Base-by-base conservation (phyloP, 2,329 filamentous ascomycete genomes). In the Monosporascus sp. region DNA sequence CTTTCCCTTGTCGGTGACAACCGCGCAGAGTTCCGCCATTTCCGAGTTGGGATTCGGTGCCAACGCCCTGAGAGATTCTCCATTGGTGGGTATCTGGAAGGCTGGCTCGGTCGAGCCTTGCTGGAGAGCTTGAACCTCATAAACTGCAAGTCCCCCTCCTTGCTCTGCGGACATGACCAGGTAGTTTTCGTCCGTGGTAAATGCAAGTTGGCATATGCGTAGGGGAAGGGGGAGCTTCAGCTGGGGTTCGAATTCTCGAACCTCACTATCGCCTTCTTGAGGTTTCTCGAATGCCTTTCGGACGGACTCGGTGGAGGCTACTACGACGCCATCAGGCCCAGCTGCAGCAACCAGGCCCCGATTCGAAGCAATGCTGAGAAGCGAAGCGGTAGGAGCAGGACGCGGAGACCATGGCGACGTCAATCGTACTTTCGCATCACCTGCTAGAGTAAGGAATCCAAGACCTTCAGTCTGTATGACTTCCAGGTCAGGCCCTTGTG, bases 171-270 rank as follows among this genome's bases (percentile, higher is more conserved):
- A 91, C 26, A 97, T 76, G 37, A 96, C 81, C 55, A 99, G 76
- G 61, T 88, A 91, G 62, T 84, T 84, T 67, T 97, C 95, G 64
- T 95, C 89, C n/a, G 89, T 82, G 1, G 91, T 93, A 69, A 99
- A 99, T 17, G 87, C 85, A 20, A 99, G 78, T 69, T 99, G 94
- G 11, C 91, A 95, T 51, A 96, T 81, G 61, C 88, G 85, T 64
- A 85, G 80, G 9, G 88, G 82, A 63, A 95, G 79, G 2, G 85
- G 76, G 7, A 97, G 80, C 55, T 79, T 87, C 50, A 89, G 75
- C 67, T 93, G 84, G 3, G 92, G 88, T 55, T 84, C 75, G 63
- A 95, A 95, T 14, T 78, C 67, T 57, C 87, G 84, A 52, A 87
- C 74, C 58, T 92, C 84, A 55, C 78, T 79, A 57, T 86, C 85